phyloP scores from a whole-genome alignment of 192 early-diverging fungal genomes.

The Coemansia sp. region DNA sequence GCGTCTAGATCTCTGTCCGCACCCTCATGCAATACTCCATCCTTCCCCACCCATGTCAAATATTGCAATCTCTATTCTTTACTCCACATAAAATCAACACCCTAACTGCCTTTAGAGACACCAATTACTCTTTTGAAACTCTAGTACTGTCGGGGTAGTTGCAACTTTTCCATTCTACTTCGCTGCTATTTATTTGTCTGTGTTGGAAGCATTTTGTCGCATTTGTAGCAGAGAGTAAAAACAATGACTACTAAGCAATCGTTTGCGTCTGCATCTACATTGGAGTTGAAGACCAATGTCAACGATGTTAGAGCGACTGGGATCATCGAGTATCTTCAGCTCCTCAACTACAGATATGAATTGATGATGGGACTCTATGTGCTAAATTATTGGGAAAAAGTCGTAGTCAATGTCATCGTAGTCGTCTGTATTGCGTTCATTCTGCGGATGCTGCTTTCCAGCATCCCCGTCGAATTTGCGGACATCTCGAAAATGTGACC shows the following conservation, averaged over 20 bases:
- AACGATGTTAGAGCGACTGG: too few relatives aligned
- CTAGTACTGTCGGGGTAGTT: too few relatives aligned
- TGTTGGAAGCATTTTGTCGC: neutral
- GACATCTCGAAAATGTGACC: neutral
- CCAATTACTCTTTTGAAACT: too few relatives aligned
- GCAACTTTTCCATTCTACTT: too few relatives aligned
- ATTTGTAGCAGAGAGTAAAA: neutral
- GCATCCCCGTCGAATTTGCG: conserved; percentile 7
- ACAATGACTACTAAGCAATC: neutral
- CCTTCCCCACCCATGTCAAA: too few relatives aligned
- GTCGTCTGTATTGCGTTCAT: conserved; percentile 19
- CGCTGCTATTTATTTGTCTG: neutral
- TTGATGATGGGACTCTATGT: conserved; percentile 84
- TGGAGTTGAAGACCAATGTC: neutral
- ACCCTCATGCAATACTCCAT: too few relatives aligned
- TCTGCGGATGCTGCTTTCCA: conserved; percentile 19
- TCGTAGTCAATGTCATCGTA: conserved; percentile 57
- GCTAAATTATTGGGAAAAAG: conserved; percentile 91
- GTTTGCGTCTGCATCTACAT: neutral
- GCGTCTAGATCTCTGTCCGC: too few relatives aligned
- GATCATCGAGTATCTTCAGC: conserved; percentile 35
- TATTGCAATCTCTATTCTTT: too few relatives aligned
- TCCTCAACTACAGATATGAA: conserved; percentile 80
- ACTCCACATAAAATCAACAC: too few relatives aligned
- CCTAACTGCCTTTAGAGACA: too few relatives aligned